Evolutionary conservation across 2,329 filamentous ascomycete species (phyloP), one percentile per base, ranked within the genome.

Genomic region (Penicillium hordei): DNA sequence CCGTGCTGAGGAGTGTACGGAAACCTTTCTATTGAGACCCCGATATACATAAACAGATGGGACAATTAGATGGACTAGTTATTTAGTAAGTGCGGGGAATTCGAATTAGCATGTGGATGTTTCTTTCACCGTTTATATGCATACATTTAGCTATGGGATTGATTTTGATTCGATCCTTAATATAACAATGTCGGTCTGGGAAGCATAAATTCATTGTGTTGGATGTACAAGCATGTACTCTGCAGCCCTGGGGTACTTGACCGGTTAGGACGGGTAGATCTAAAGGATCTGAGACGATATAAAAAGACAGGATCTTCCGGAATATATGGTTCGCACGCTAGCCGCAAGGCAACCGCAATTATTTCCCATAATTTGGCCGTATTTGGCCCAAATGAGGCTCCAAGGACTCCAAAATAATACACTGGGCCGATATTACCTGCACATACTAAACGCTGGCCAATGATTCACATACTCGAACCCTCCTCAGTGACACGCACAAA

Each of bases 311-410:
- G 27, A 40, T 27, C 43, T 25, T 48, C 10, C 13, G 21, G 2
- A 2, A 25, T 33, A 23, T 52, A 10, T 52, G 48, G 54, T 45
- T 40, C 25, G 48, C 48, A 45, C 15, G 21, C 25, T 56, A 56
- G n/a, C 10, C 23, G 19, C 33, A 39, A 56, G 54, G 54, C 54
- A 56, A 56, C 39, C 5, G n/a, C n/a, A 46, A 27, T 34, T 19
- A 5, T 12, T 12, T 15, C 15, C 15, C 10, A 29, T 19, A 45
- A 29, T 5, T 38, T 29, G 33, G 27, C 33, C 23, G 10, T 33
- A 15, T 56, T 52, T 4, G 12, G 34, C 15, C 15, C n/a, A 12
- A 31, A 13, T 56, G 54, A 56, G 54, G 48, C 54, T 56, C 48
- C 10, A 13, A 1, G 9, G 5, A 21, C 54, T 31, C 12, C 48